Base-by-base conservation (phyloP, 371 early-diverging fungal species). In the Amoeboradix gromovi region DNA sequence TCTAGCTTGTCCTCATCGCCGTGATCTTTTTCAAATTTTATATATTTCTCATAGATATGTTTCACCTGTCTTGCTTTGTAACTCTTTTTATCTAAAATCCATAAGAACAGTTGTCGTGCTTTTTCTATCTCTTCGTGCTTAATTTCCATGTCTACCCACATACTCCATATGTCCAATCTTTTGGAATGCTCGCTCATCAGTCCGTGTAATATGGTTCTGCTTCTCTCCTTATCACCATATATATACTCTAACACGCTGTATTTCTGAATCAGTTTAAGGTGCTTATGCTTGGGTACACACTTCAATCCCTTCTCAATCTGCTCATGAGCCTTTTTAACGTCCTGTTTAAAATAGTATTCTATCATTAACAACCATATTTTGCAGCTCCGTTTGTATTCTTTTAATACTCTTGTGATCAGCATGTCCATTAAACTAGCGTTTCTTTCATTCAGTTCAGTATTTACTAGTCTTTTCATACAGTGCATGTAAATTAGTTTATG, bases 11-110 rank as follows among this genome's bases (percentile, higher is more conserved):
- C 85, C 27, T 83, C 86, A 32, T 82, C 78, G 28, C 94, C 92
- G 71, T 85, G 77, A 30, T 81, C 79, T 80, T 91, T 89, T 75
- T 95, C 97, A 74, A 87, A 95, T 29, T 85, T 83, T 30, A 96
- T 81, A 85, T 88, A 95, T 76, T 90, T 90, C 79, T 94, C 94
- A 80, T 94, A 94, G 75, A 96, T 83, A 80, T 89, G 91, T 77
- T 93, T 95, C 88, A 93, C 89, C 84, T 92, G 90, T 79, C 91
- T 92, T 30, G 92, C 85, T n/a, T 91, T 89, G 71, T 88, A 80
- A 76, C 90, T 89, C 80, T 88, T 76, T 22, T 82, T 80, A n/a
- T n/a, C n/a, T 28, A 88, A 84, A 31, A 88, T 84, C 31, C 93
- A 87, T 70, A 90, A 86, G 79, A 93, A 95, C 67, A 96, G 75